Base-by-base conservation (phyloP, 2,329 filamentous ascomycete species). In the Cladosporium sp. region DNA sequence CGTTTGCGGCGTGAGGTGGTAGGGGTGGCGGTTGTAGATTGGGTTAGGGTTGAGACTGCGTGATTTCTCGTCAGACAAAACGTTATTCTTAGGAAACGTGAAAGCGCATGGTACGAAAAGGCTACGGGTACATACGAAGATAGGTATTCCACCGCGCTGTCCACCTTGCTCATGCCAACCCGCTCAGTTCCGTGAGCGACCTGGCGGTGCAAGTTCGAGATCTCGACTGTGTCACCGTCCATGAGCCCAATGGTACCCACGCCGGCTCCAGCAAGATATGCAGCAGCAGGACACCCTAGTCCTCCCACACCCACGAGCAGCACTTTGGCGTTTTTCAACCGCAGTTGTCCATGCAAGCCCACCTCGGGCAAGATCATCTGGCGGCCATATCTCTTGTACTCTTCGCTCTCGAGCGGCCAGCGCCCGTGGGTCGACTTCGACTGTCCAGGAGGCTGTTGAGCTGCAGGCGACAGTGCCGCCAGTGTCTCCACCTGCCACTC, bases 141-240 rank as follows among this genome's bases (percentile, higher is more conserved):
- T 41, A 84, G 68, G 63, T 79, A 78, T 51, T 79, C 74, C 65
- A 78, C 77, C 12, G 76, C 90, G 75, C 92, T 96, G 65, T 92
- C 87, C 2, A 95, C 92, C 79, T 98, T 98, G 66, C 82, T 84
- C 81, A 86, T 86, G 12, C 92, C 92, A 4, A 96, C 87, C 61
- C 87, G 86, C 3, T 82, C 80, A 0, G 88, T 91, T 2, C 85
- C 85, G 76, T 99, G 94, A 36, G 93, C 86, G 60, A 98, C 88
- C 79, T 99, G 95, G 0, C 95, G 89, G 80, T 98, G 95, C 15
- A 99, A 83, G 75, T 99, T 99, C 32, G 93, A 97, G 18, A 85
- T 81, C 76, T 98, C 95, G 34, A 99, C 94, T 0, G 83, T 83
- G 78, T 99, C 95, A 3, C 91, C 93, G 75, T 99, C 95, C 28